Conservation (phyloP, 2,329 filamentous ascomycete species). For the Alternaria sp. region DNA sequence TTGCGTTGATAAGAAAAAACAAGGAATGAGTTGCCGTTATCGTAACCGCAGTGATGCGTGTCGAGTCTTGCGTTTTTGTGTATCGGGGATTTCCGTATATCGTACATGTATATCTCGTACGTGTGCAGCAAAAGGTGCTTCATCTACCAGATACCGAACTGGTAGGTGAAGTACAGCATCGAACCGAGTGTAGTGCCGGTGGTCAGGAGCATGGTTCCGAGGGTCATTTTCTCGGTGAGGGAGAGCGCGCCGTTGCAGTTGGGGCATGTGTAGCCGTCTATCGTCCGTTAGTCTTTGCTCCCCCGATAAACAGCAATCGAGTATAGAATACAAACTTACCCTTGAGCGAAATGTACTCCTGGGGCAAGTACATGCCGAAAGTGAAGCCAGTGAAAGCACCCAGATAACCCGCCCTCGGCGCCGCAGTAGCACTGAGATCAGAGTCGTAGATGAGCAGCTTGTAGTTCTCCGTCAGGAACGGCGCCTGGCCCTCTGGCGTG, state of each 20-base stretch:
- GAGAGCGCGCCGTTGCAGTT: conserved; percentile 65
- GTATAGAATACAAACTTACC: conserved; percentile 51
- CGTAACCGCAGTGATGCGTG: conserved; percentile 12
- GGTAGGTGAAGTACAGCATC: conserved; percentile 63
- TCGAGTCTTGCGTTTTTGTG: conserved; percentile 3
- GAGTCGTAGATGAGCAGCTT: conserved; percentile 71
- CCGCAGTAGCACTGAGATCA: conserved; percentile 60
- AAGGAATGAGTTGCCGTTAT: conserved; percentile 30
- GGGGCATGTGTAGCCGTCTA: conserved; percentile 62
- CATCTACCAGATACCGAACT: conserved; percentile 53
- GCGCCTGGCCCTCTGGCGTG: conserved; percentile 42
- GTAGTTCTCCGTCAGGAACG: conserved; percentile 68
- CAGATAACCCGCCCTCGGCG: conserved; percentile 65
- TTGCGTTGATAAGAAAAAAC: conserved; percentile 9
- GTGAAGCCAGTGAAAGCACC: conserved; percentile 60
- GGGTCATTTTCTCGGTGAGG: conserved; percentile 62
- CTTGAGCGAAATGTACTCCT: conserved; percentile 59
- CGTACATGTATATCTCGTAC: neutral
- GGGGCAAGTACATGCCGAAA: conserved; percentile 71
- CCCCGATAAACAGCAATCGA: too few relatives aligned
- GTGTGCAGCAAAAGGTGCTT: neutral
- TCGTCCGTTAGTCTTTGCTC: conserved; percentile 15
- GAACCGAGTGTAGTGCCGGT: conserved; percentile 65
- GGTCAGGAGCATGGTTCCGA: conserved; percentile 66
- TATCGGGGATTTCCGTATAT: neutral